Base-by-base conservation (phyloP, 257 asterid species). In the Catharanthus roseus region DNA sequence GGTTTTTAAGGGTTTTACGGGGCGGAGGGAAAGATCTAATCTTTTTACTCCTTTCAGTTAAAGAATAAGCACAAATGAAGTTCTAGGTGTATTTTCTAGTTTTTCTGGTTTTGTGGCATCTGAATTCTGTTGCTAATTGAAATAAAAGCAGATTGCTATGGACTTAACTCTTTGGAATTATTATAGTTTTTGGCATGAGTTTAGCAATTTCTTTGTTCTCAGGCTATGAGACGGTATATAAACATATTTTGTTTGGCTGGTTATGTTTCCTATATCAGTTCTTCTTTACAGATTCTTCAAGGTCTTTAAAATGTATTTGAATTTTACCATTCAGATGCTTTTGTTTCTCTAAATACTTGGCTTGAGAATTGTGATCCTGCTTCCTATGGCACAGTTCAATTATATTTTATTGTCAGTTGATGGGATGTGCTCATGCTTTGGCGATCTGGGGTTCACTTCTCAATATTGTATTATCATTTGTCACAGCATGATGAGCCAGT, bases 401-500 rank as follows among this genome's bases (percentile, higher is more conserved):
- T 34, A 9, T 47, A 3, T 42, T 6, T 26, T 28, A 6, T 44
- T 49, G 0, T 19, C 60, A n/a, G 31, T n/a, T 23, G 23, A 28
- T 6, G 29, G 5, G 23, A 28, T 6, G 29, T 1, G 26, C 24
- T 10, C n/a, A 50, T 36, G 9, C 11, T 13, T 47, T 45, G 10
- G 2, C 58, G 45, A 10, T n/a, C 38, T 34, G 24, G 1, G 13
- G 24, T 36, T 34, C 10, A 5, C 33, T 1, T 5, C 5, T 0
- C 16, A 28, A 44, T 45, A 12, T 5, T 45, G 12, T 62, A 33
- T 41, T 34, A 4, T 56, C 55, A 23, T 65, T 61, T 72, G 33
- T 70, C 76, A 68, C 79, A 87, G 92, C 72, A 71, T n/a, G 90
- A 85, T 69, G 87, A 83, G 74, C 90, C 90, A 6, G 36, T 80